phyloP scores from a whole-genome alignment of 2,329 filamentous ascomycete genomes.

The Fusarium clavum region DNA sequence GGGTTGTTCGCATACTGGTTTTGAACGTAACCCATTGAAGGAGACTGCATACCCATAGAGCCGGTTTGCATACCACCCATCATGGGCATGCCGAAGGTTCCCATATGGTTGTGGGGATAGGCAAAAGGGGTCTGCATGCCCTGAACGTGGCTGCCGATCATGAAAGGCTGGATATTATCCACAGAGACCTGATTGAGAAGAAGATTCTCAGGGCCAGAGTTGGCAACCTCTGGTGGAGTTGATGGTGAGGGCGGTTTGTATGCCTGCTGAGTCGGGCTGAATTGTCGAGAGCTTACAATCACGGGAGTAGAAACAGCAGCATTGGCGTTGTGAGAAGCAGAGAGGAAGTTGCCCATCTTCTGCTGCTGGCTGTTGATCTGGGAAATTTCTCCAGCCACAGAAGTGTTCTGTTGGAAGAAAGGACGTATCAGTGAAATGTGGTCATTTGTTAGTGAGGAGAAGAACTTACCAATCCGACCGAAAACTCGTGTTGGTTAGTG shows the following conservation, averaged over 20 bases:
- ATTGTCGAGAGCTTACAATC: not conserved
- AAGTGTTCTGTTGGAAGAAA: not conserved
- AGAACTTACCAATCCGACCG: not conserved
- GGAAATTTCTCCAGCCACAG: not conserved
- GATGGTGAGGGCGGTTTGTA: not conserved
- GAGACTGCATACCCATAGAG: not conserved
- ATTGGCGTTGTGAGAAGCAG: not conserved
- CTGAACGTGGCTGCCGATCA: not conserved
- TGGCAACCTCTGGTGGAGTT: not conserved
- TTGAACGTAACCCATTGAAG: not conserved
- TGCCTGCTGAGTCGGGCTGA: not conserved
- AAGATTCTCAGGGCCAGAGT: not conserved
- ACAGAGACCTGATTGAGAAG: not conserved
- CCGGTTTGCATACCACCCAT: not conserved
- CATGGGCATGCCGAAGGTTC: not conserved
- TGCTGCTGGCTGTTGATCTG: conserved; percentile 3
- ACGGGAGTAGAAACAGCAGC: not conserved
- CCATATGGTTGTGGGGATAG: not conserved
- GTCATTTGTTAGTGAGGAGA: not conserved
- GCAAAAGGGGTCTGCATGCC: not conserved
- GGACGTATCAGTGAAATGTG: not conserved
- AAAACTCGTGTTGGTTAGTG: not conserved
- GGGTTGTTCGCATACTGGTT: not conserved
- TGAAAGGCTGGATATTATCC: not conserved
- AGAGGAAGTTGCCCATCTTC: not conserved